Base-by-base conservation (phyloP, 1,139 yeast species). In the Saccharomycopsis crataegensis region DNA sequence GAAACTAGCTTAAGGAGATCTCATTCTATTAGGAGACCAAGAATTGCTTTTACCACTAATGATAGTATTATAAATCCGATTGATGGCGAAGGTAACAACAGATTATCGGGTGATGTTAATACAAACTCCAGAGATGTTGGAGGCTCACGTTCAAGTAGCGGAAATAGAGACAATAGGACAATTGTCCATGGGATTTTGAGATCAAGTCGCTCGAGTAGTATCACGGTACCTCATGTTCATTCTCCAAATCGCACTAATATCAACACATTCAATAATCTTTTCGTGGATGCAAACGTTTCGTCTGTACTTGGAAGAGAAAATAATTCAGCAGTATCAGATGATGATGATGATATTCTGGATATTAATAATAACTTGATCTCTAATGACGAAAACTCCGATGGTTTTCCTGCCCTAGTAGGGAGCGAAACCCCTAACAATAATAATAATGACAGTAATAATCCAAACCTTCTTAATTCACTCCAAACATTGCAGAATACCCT, bases 401-500 rank as follows among this genome's bases (percentile, higher is more conserved):
- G 28, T 22, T 22, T 22, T 22, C 28, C 4, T 22, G 28, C 28
- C 4, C 28, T 22, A 22, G 4, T 3, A 3, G 2, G 2, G 4
- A 22, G 28, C 28, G 28, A 22, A 4, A 22, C 31, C 31, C 12
- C 43, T 11, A 12, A 46, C 16, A 28, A 49, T 38, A 17, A 31
- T 4, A 22, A 45, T n/a, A 45, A 47, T 36, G 32, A 40, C n/a
- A 31, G 31, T 34, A 31, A 50, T 45, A 45, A 48, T 9, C 28
- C 47, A 33, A 45, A n/a, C n/a, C 33, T 46, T n/a, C 22, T 22
- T n/a, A 47, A 47, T 43, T 34, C 37, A 3, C 16, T 31, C 7
- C 22, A 55, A 12, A 56, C 58, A 6, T 37, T 56, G 9, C 52
- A 51, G 33, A 56, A 56, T 38, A 56, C 58, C 6, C 43, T 53